Base-by-base conservation (phyloP, 441 rosid species). In the Flueggea neowawraea region DNA sequence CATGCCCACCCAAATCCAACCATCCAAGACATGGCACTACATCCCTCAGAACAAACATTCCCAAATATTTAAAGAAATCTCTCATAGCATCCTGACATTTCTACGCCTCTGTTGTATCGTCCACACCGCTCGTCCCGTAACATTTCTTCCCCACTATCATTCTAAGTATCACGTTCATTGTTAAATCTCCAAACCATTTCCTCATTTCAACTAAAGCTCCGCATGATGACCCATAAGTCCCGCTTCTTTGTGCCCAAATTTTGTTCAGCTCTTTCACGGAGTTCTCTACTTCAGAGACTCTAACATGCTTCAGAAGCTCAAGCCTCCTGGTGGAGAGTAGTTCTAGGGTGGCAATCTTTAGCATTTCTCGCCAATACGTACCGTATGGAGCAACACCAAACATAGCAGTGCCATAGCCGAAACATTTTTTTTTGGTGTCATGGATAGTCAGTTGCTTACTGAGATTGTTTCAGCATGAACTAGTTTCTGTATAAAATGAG, bases 271-370 rank as follows among this genome's bases (percentile, higher is more conserved):
- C n/a, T n/a, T n/a, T n/a, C n/a, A n/a, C n/a, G n/a, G n/a, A n/a
- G n/a, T n/a, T 31, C n/a, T 31, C 60, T 0, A 77, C 56, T 59
- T 68, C 83, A 0, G 71, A 65, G 49, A 69, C 69, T n/a, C 78
- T 72, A 2, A 72, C 70, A 36, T 64, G 52, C 54, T 49, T 70
- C 28, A 80, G 56, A 36, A 36, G 16, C 13, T 74, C 65, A 3
- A 78, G 67, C 10, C 68, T 76, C 58, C 62, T 67, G 66, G 55
- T 69, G 0, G 88, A 82, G 65, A 85, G 90, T 7, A 85, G 75
- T 63, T 82, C 73, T 0, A 64, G 43, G 0, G 69, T 70, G 39
- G 70, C 55, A 1, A 79, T 48, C 64, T 82, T 85, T 36, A 83
- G 80, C 16, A 72, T 4, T 0, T 77, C 70, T 4, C 83, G 76